Conservation (phyloP, 257 asterid genomes). For the Solanum piurae region DNA sequence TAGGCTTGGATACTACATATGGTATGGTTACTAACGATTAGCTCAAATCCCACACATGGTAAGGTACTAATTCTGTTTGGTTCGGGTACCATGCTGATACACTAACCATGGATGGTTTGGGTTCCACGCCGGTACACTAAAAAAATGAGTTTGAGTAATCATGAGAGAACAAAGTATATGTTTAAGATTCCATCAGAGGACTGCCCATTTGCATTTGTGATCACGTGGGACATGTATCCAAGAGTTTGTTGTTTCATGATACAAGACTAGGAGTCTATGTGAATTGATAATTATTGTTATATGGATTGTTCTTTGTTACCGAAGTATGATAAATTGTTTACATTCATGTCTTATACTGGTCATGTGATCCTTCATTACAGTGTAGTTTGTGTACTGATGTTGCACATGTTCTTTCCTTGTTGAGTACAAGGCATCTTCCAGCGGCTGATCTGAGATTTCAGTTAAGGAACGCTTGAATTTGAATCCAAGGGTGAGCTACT, state of each 20-base stretch:
- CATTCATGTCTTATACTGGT: background rate
- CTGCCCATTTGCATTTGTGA: background rate
- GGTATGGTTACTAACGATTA: background rate
- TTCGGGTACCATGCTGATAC: background rate
- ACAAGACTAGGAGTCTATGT: background rate
- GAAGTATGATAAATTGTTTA: background rate
- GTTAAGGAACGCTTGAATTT: background rate
- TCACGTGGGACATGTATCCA: background rate
- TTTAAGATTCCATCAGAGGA: background rate
- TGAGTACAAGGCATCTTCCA: background rate
- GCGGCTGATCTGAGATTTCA: too few relatives aligned
- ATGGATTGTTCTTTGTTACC: background rate
- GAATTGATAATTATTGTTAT: background rate
- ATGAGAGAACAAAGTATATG: background rate
- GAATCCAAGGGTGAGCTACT: background rate
- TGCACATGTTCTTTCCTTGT: background rate
- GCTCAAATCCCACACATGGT: background rate
- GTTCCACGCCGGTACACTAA: background rate
- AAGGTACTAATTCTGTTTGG: background rate
- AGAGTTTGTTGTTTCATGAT: background rate
- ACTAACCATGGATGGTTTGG: background rate
- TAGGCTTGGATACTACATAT: background rate
- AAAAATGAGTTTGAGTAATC: too few relatives aligned
- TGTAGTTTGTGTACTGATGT: background rate
- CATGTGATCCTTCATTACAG: background rate